phyloP scores from a whole-genome alignment of 2,329 filamentous ascomycete genomes.

The Trichophyton schoenleinii region DNA sequence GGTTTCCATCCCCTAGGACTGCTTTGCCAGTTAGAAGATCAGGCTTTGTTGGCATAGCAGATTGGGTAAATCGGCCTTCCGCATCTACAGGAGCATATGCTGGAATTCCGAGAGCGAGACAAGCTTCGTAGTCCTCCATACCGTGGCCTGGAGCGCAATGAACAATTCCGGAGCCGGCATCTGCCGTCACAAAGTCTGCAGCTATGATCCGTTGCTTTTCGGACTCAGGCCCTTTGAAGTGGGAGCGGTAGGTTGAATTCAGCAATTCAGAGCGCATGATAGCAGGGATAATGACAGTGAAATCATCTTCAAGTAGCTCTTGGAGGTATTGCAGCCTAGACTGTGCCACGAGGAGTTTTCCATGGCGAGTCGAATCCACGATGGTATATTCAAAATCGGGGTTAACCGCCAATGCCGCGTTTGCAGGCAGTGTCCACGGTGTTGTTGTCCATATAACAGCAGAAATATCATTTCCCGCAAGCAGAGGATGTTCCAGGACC shows the following conservation, averaged over 20 bases:
- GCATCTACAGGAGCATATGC: slow-evolving; percentile 76
- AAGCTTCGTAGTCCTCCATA: slow-evolving; percentile 88
- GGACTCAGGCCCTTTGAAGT: slow-evolving; percentile 49
- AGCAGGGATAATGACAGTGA: slow-evolving; percentile 41
- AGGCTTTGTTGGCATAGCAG: slow-evolving; percentile 62
- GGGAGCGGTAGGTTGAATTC: slow-evolving; percentile 56
- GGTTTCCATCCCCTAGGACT: slow-evolving; percentile 58
- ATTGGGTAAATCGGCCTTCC: slow-evolving; percentile 64
- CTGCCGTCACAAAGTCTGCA: slow-evolving; percentile 76
- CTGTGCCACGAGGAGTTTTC: slow-evolving; percentile 57
- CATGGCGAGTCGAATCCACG: slow-evolving; percentile 41
- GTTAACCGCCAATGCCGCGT: slow-evolving; percentile 75
- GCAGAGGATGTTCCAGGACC: slow-evolving; percentile 29
- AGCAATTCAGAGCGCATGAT: slow-evolving; percentile 55
- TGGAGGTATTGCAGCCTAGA: slow-evolving; percentile 51
- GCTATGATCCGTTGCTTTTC: slow-evolving; percentile 58
- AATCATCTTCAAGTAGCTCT: slow-evolving; percentile 38
- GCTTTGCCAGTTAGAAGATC: slow-evolving; percentile 55
- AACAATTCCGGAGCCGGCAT: slow-evolving; percentile 90
- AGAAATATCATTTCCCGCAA: slow-evolving; percentile 44
- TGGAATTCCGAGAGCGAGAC: slow-evolving; percentile 55
- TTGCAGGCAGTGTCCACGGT: slow-evolving; percentile 92
- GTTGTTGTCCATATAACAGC: slow-evolving; percentile 99
- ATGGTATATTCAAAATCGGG: slow-evolving; percentile 61
- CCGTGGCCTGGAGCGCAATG: slow-evolving; percentile 91